Percentiles rank a stretch among this genome's conserved stretches.
phyloP scores from a whole-genome alignment of 164 flowering plant genomes.

The Sextonia rubra region DNA sequence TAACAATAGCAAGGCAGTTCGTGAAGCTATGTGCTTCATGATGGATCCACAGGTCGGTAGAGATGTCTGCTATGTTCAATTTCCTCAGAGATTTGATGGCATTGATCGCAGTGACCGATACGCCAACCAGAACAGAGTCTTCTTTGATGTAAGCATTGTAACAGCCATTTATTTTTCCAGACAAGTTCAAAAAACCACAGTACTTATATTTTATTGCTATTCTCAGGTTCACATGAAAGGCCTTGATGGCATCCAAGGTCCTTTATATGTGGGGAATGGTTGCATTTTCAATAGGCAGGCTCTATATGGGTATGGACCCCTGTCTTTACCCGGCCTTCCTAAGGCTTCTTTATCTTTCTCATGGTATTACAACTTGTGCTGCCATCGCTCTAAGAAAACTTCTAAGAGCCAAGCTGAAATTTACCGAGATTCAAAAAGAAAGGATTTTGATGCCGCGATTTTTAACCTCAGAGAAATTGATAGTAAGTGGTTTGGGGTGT shows the following conservation, averaged over 20 bases:
- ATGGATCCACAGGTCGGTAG: conserved; percentile 92
- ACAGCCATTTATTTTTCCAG: not conserved
- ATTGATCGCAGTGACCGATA: conserved; percentile 94
- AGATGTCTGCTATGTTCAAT: conserved; percentile 84
- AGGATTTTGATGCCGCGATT: conserved; percentile 90
- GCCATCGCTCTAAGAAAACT: conserved; percentile 64
- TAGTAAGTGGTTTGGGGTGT: conserved; percentile 43
- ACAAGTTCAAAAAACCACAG: not conserved
- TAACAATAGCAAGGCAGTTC: conserved; percentile 92
- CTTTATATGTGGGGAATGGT: conserved; percentile 97
- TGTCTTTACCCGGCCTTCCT: conserved; percentile 56
- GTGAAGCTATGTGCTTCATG: conserved; percentile 97
- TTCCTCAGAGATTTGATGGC: conserved; percentile 98
- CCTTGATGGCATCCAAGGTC: conserved; percentile 97
- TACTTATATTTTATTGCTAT: not conserved
- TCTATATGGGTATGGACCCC: conserved; percentile 91
- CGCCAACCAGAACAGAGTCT: conserved; percentile 89
- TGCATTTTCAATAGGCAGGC: conserved; percentile 94
- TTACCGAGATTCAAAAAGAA: conserved; percentile 71
- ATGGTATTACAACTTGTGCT: conserved; percentile 55
- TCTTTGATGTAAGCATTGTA: conserved; percentile 83
- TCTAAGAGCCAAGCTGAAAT: conserved; percentile 62
- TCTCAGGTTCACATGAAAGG: conserved; percentile 97
- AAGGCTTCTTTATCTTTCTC: conserved; percentile 65
- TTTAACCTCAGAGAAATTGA: conserved; percentile 91